A percentile compares a stretch with the other conserved stretches of the same genome.
Conservation (phyloP, 2,329 filamentous ascomycete species). For the Canariomyces notabilis region DNA sequence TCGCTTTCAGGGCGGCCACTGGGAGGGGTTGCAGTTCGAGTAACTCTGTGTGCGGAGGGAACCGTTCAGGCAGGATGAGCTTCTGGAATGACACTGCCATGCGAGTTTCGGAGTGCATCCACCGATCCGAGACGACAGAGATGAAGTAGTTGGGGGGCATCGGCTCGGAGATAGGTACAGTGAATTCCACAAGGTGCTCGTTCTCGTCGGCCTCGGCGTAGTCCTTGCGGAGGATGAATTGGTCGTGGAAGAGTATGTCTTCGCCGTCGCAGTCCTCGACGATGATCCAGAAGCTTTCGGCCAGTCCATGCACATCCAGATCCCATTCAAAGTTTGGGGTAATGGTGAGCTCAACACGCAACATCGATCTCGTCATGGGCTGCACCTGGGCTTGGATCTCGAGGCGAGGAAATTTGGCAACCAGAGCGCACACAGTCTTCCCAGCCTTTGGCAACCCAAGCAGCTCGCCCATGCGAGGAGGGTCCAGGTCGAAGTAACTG, state of each 20-base stretch:
- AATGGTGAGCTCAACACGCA: slow-evolving; percentile 84
- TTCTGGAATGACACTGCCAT: slow-evolving; percentile 93
- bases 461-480: slow-evolving; percentile 92
- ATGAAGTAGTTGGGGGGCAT: slow-evolving; percentile 99
- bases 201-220: slow-evolving; percentile 82
- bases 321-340: slow-evolving; percentile 97
- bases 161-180: slow-evolving; percentile 91
- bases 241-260: slow-evolving; percentile 90
- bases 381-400: slow-evolving; percentile 92
- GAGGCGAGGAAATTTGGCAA: slow-evolving; percentile 87
- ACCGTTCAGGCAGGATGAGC: slow-evolving; percentile 88
- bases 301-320: slow-evolving; percentile 75
- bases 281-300: slow-evolving; percentile 94
- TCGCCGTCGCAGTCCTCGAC: slow-evolving; percentile 98
- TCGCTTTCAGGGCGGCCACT: slow-evolving; percentile 78
- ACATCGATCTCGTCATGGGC: slow-evolving; percentile 88
- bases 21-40: slow-evolving; percentile 89
- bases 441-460: slow-evolving; percentile 87
- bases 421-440: slow-evolving; percentile 74
- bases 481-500: slow-evolving; percentile 93
- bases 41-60: slow-evolving; percentile 87
- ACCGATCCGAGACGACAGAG: slow-evolving; percentile 86
- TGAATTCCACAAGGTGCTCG: slow-evolving; percentile 93
- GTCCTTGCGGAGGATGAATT: slow-evolving; percentile 84
- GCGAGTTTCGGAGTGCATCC: slow-evolving; percentile 97